Conservation (phyloP, 139 green algal genomes). For the Klebsormidium nitens region DNA sequence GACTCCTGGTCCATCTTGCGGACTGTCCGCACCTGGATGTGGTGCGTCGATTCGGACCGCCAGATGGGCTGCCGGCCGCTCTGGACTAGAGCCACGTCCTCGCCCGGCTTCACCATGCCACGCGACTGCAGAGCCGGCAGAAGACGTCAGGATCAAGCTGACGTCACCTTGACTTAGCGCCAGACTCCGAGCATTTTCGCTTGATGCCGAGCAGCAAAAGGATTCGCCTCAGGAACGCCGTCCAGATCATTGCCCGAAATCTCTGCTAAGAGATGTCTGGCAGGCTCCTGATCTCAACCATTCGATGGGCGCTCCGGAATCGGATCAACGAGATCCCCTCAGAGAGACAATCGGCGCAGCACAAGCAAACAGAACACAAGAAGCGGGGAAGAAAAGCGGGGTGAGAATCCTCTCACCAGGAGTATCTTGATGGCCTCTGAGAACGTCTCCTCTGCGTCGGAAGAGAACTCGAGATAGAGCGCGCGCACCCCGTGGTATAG, state of each 20-base stretch:
- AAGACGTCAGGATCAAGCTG: no score
- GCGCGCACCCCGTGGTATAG: slow-evolving; percentile 67
- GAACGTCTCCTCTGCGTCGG: slow-evolving; percentile 55
- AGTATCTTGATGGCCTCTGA: slow-evolving; percentile 30
- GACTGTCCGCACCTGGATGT: slow-evolving; percentile 60
- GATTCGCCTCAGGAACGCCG: no score
- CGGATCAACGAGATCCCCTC: no score
- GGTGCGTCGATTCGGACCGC: slow-evolving; percentile 63
- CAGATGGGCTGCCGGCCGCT: slow-evolving; percentile 74
- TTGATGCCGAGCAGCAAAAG: no score
- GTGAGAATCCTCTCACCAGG: background rate
- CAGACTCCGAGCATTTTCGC: no score
- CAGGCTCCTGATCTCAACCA: no score
- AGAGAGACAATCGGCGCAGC: background rate
- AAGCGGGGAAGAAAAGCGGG: slow-evolving; percentile 1
- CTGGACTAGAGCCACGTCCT: slow-evolving; percentile 75
- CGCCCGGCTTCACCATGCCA: slow-evolving; percentile 51
- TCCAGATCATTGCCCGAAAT: no score
- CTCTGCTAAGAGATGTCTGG: no score
- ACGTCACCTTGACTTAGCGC: no score
- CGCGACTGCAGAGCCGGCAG: slow-evolving; percentile 59
- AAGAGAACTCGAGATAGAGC: slow-evolving; percentile 55
- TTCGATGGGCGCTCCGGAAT: no score
- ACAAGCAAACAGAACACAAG: background rate
- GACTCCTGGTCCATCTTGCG: no score